Conservation (phyloP, 768 basidiomycete genomes). For the Tubosaeta sp. region DNA sequence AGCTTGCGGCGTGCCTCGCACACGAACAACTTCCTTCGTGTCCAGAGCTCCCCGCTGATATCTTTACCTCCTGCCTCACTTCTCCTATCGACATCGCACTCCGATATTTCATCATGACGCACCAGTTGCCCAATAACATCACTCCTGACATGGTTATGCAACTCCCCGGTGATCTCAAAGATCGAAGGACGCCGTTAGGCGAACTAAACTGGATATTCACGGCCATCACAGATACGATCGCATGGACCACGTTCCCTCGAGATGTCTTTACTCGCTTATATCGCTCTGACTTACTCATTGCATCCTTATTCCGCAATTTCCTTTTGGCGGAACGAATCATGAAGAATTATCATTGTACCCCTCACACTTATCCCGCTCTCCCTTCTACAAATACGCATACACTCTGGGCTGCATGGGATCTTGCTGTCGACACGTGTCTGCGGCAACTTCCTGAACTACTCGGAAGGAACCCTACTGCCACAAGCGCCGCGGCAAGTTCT, state of each 20-base stretch:
- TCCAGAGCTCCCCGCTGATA: constrained; percentile 94
- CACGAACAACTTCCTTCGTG: constrained; percentile 91
- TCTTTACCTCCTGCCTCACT: constrained; percentile 96
- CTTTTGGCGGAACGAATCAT: constrained; percentile 95
- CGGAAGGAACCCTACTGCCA: constrained; percentile 31
- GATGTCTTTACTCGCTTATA: constrained; percentile 93
- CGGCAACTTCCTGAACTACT: constrained; percentile 89
- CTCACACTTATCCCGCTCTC: constrained; percentile 86
- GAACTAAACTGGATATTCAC: constrained; percentile 99
- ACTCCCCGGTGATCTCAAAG: constrained; percentile 94
- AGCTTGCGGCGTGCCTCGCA: constrained; percentile 90
- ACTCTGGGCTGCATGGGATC: constrained; percentile 97
- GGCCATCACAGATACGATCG: constrained; percentile 97
- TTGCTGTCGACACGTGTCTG: constrained; percentile 91
- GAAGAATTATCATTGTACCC: constrained; percentile 97
- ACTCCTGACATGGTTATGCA: constrained; percentile 90
- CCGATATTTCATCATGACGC: constrained; percentile 89
- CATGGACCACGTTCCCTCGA: constrained; percentile 95
- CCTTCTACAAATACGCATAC: constrained; percentile 96
- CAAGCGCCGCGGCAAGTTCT: constrained; percentile 20
- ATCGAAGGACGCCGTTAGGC: constrained; percentile 91
- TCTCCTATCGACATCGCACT: constrained; percentile 98
- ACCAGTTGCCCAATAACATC: constrained; percentile 75
- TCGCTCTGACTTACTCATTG: constrained; percentile 91
- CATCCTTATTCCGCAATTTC: constrained; percentile 96